phyloP scores from a whole-genome alignment of 1,139 yeast genomes.

The Hanseniaspora gamundiae region DNA sequence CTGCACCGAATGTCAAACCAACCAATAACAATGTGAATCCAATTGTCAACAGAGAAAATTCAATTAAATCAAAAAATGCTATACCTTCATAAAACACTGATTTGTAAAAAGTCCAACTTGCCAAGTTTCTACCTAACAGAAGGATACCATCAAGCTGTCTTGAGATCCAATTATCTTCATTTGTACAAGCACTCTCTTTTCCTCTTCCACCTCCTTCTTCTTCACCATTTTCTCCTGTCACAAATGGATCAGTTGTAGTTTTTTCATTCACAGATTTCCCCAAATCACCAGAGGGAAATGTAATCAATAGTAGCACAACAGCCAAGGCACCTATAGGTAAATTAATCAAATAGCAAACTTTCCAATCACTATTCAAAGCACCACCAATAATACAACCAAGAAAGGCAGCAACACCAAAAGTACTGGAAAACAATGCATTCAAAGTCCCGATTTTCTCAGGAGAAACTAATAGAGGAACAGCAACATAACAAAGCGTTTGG shows the following conservation, averaged over 20 bases:
- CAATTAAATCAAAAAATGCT: conserved; percentile 34
- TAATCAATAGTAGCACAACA: conserved; percentile 27
- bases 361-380: conserved; percentile 52
- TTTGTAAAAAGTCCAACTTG: not conserved
- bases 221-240: too few relatives aligned
- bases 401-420: conserved; percentile 1
- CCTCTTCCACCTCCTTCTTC: too few relatives aligned
- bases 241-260: too few relatives aligned
- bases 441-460: conserved; percentile 28
- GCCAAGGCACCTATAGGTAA: conserved; percentile 57
- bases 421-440: not conserved
- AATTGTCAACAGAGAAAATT: conserved; percentile 31
- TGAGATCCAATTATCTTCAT: not conserved
- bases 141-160: not conserved
- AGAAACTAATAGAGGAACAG: conserved; percentile 49
- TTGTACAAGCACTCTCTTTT: not conserved
- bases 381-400: conserved; percentile 36
- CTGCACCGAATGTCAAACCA: conserved; percentile 41
- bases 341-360: conserved; percentile 71
- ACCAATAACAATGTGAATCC: conserved; percentile 36
- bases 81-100: conserved; percentile 4
- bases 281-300: conserved; percentile 28
- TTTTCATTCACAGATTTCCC: too few relatives aligned
- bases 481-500: conserved; percentile 44
- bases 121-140: not conserved